Base-by-base conservation (phyloP, 2,329 filamentous ascomycete genomes). In the Cadophora luteo-olivacea region DNA sequence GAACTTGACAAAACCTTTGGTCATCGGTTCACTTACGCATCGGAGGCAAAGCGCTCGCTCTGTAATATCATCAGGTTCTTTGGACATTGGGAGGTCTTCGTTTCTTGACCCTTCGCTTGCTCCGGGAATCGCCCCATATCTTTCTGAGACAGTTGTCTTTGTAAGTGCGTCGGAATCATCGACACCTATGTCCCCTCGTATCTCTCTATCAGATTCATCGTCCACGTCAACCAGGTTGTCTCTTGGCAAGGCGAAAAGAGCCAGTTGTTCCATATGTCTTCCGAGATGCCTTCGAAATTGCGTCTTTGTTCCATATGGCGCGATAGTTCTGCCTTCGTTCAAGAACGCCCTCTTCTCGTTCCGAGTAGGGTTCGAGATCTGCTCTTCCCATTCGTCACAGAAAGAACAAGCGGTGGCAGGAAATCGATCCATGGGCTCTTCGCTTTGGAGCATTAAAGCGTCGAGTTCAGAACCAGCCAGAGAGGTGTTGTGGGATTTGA, bases 371-470 rank as follows among this genome's bases (percentile, higher is more conserved):
- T 70, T 16, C 14, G 64, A 33, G 3, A 76, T 29, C 14, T 55
- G 61, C 3, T 33, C 51, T 25, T 75, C 66, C 77, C 77, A 79
- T 9, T 76, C 75, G 45, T 78, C 72, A 45, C 78, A 79, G 19
- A 79, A 75, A 4, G 66, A 72, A 55, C 78, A 79, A 25, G 76
- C 77, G 0, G 57, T 54, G 0, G 74, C 60, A 4, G 70, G 57
- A 36, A 78, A 70, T 12, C 55, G 66, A 2, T 70, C 68, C 4
- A 75, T 62, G 1, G 72, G 68, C 22, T 77, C 68, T 65, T 75
- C 71, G 11, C 74, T 72, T 38, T 74, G 70, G 1, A 77, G 62
- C 1, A 71, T 52, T 2, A 78, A 41, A 36, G 73, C 72, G 16
- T 70, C 60, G 0, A 75, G 66, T 25, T 77, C 69, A 8, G 72